A percentile compares a stretch with the other conserved stretches of the same genome.
Evolutionary conservation across 208 protist genomes (phyloP).

Genomic region (Angomonas desouzai): DNA sequence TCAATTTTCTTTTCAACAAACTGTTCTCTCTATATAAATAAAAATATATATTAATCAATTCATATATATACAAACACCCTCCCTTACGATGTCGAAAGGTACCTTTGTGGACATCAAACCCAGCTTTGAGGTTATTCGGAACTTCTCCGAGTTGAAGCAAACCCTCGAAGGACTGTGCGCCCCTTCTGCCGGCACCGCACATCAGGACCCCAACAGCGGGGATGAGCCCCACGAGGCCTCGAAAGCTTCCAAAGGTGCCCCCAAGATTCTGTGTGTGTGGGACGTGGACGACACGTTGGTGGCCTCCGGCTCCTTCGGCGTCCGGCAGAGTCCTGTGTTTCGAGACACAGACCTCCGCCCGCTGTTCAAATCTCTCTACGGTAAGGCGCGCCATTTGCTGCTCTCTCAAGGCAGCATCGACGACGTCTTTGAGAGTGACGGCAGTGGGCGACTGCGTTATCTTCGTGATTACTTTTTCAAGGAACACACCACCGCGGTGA

Average conservation of each 20-base stretch:
- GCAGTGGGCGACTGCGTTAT: slow-evolving; percentile 33
- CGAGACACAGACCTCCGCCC: slow-evolving; percentile 34
- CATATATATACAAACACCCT: no score
- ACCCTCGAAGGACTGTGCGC: slow-evolving; percentile 3
- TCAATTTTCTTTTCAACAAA: no score
- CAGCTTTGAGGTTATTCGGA: slow-evolving; percentile 22
- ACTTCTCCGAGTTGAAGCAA: slow-evolving; percentile 18
- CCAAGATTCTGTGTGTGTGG: slow-evolving; percentile 70
- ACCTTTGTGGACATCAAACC: slow-evolving; percentile 19
- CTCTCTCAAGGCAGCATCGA: slow-evolving; percentile 85
- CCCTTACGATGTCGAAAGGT: neutral
- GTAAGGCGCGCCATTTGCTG: slow-evolving; percentile 49
- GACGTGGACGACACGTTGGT: slow-evolving; percentile 86
- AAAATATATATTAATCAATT: no score
- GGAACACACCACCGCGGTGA: neutral
- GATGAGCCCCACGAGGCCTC: neutral
- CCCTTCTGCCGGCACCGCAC: neutral
- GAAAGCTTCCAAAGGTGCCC: neutral
- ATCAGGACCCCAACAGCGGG: neutral
- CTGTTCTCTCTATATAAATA: no score
- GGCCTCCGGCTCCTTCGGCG: slow-evolving; percentile 39
- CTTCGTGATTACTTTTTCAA: slow-evolving; percentile 33
- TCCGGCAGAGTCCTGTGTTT: slow-evolving; percentile 66
- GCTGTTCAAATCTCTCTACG: slow-evolving; percentile 34
- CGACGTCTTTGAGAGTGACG: slow-evolving; percentile 58